Evolutionary conservation across 2,329 filamentous ascomycete species (phyloP), one percentile per base, ranked within the genome.

Genomic region (Blastomyces percursus): DNA sequence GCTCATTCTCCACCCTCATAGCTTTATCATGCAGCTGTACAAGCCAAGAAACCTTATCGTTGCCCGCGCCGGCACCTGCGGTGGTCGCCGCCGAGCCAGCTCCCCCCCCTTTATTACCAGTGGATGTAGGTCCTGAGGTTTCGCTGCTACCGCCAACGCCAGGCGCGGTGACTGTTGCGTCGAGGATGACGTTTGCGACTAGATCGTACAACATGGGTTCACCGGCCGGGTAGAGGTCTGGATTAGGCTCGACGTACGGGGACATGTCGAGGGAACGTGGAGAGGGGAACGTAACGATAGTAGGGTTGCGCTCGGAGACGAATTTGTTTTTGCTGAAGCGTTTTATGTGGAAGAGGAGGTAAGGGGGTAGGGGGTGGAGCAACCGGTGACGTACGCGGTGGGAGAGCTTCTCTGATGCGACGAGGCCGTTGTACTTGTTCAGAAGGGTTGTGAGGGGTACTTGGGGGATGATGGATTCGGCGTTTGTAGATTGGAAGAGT

Each of bases 301-400:
- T 99, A 0, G 93, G 94, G 74, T 99, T 99, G 59, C 94, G 89
- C 77, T 97, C 93, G 1, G 88, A 85, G 24, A 99, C 90, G 72
- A 99, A 99, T 74, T 96, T 96, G 80, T 99, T 99, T 67, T 89
- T 87, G 68, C 87, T 90, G 81, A 99, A 99, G 69, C 94, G 91
- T 79, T 97, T 97, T 79, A 97, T 87, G 78, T 99, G 93, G 78
- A 99, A 91, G 61, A 94, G 80, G 21, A 99, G 84, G 72, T 88
- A 97, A 0, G 92, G 93, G 0, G 94, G 94, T 0, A 99, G 81
- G 0, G 94, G 94, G 71, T 96, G 92, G 57, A 96, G 79, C 4
- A 99, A 82, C 19, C 93, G 86, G 77, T 96, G 96, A 42, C 94
- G 87, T 70, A 93, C 89, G 66, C 94, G 86, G 69, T 93, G 89